Conservation (phyloP, 1,284 basidiomycete genomes). For the Ustilago sp. region DNA sequence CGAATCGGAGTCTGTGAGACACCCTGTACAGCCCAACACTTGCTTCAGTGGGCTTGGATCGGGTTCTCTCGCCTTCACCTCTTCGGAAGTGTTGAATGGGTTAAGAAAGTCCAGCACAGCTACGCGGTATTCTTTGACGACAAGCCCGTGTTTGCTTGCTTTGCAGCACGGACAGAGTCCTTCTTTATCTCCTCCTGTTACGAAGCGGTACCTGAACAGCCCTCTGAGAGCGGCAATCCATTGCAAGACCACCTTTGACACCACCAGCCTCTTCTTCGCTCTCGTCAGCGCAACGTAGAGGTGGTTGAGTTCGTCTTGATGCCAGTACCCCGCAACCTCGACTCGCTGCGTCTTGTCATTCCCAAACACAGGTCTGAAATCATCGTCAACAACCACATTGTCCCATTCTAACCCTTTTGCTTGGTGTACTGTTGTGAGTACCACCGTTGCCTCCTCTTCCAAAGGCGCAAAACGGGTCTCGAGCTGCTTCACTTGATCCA, state of each 20-base stretch:
- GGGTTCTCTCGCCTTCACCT: neutral
- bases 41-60: slow-evolving; percentile 23
- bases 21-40: slow-evolving; percentile 29
- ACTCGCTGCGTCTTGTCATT: slow-evolving; percentile 30
- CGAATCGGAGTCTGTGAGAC: slow-evolving; percentile 19
- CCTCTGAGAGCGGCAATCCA: slow-evolving; percentile 60
- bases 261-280: slow-evolving; percentile 52
- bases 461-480: slow-evolving; percentile 49
- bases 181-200: slow-evolving; percentile 27
- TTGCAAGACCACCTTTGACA: slow-evolving; percentile 42
- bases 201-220: slow-evolving; percentile 31
- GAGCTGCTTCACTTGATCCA: slow-evolving; percentile 47
- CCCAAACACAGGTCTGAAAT: slow-evolving; percentile 55
- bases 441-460: slow-evolving; percentile 45
- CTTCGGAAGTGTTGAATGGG: slow-evolving; percentile 6
- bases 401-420: slow-evolving; percentile 67
- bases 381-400: slow-evolving; percentile 56
- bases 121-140: slow-evolving; percentile 31
- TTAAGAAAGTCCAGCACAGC: slow-evolving; percentile 43
- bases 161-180: slow-evolving; percentile 36
- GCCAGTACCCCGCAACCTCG: slow-evolving; percentile 43
- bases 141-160: slow-evolving; percentile 30
- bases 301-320: slow-evolving; percentile 61
- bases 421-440: slow-evolving; percentile 63
- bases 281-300: slow-evolving; percentile 63